Conservation (phyloP, 768 basidiomycete genomes). For the Chiua virens region DNA sequence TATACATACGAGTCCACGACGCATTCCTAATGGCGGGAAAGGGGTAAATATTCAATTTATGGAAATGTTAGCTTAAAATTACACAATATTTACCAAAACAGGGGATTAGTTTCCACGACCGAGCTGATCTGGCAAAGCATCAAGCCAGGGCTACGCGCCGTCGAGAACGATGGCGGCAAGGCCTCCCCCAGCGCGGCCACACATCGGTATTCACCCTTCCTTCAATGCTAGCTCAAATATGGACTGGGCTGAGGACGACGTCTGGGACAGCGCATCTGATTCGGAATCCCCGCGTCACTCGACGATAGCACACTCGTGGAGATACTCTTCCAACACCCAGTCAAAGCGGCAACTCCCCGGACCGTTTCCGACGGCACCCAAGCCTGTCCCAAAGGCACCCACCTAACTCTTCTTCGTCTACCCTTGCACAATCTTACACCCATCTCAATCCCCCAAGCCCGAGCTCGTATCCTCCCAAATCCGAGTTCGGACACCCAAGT, state of each 20-base stretch:
- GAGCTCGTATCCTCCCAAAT: constrained; percentile 68
- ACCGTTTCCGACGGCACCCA: constrained; percentile 45
- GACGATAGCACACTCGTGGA: constrained; percentile 49
- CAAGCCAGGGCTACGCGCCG: constrained; percentile 10
- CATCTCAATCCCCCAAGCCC: constrained; percentile 74
- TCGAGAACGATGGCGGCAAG: constrained; percentile 47
- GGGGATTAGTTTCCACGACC: constrained; percentile 9
- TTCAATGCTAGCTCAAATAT: constrained; percentile 45
- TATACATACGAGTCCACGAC: no score
- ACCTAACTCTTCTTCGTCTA: constrained; percentile 60
- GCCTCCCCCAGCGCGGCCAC: constrained; percentile 72
- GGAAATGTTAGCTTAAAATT: no score
- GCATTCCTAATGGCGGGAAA: no score
- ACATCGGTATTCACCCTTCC: constrained; percentile 60
- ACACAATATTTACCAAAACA: no score
- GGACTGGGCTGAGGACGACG: constrained; percentile 86
- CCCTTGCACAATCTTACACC: constrained; percentile 78
- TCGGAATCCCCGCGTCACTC: constrained; percentile 65
- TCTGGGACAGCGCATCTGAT: constrained; percentile 83
- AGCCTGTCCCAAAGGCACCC: constrained; percentile 50
- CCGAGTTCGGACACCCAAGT: constrained; percentile 40
- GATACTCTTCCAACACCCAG: constrained; percentile 26
- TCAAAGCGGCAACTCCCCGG: constrained; percentile 21
- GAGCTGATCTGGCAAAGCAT: not conserved
- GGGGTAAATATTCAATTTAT: no score